Conservation (phyloP, 495 filamentous ascomycete genomes). For the Neurospora sp. region DNA sequence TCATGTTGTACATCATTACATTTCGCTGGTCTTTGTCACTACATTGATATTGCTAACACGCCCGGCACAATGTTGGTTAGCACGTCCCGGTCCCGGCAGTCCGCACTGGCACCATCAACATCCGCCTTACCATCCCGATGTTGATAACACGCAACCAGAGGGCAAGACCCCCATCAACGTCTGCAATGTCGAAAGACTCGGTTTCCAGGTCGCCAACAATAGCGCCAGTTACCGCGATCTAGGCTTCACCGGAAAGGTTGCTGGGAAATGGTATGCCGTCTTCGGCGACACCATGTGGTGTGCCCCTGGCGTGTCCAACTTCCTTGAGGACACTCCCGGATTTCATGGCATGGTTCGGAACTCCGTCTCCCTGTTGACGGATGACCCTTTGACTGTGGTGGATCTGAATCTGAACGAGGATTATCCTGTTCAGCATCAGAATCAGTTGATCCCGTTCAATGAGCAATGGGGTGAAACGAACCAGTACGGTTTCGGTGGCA, state of each 20-base stretch:
- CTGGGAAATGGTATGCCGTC: constrained; percentile 27
- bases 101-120: neutral
- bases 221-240: constrained; percentile 30
- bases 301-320: constrained; percentile 19
- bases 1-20: neutral
- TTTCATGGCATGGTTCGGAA: constrained; percentile 32
- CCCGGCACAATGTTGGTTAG: neutral
- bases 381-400: constrained; percentile 21
- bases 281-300: constrained; percentile 31
- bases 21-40: neutral
- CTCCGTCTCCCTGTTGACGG: constrained; percentile 18
- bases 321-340: constrained; percentile 10
- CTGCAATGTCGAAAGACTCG: constrained; percentile 16
- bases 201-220: constrained; percentile 25
- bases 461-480: constrained; percentile 24
- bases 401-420: constrained; percentile 24
- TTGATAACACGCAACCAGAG: constrained; percentile 25
- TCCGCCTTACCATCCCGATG: neutral
- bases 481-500: constrained; percentile 25
- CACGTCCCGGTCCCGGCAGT: neutral
- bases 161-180: constrained; percentile 22
- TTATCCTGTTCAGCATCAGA: constrained; percentile 19
- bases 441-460: constrained; percentile 25
- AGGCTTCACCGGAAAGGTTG: constrained; percentile 29
- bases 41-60: neutral